Evolutionary conservation across 345 rosid genomes (phyloP).

Genomic region (Arabidopsis arenosa): DNA sequence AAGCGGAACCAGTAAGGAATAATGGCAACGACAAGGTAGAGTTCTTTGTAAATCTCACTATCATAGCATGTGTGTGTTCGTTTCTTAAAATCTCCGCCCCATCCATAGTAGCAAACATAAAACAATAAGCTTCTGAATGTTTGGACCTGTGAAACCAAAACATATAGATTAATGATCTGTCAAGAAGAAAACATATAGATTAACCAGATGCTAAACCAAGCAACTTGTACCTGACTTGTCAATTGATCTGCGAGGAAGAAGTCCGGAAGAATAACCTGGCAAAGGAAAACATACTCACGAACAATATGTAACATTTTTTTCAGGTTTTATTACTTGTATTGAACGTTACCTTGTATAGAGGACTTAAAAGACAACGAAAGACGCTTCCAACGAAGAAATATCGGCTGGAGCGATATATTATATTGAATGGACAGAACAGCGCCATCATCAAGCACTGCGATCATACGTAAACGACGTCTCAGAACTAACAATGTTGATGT

Average conservation of each 20-base stretch:
- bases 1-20: slow-evolving; percentile 79
- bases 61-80: slow-evolving; percentile 58
- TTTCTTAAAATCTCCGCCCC: slow-evolving; percentile 59
- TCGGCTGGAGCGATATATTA: slow-evolving; percentile 67
- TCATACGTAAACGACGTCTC: neutral
- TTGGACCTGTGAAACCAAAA: slow-evolving; percentile 56
- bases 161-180: neutral
- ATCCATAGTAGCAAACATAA: slow-evolving; percentile 68
- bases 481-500: neutral
- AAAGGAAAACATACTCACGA: neutral
- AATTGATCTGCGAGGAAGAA: slow-evolving; percentile 90
- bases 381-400: slow-evolving; percentile 57
- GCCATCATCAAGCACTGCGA: slow-evolving; percentile 54
- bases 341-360: slow-evolving; percentile 73
- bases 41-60: slow-evolving; percentile 51
- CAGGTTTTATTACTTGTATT: slow-evolving; percentile 10
- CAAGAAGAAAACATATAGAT: neutral
- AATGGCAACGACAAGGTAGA: slow-evolving; percentile 59
- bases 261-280: slow-evolving; percentile 79
- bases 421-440: slow-evolving; percentile 68
- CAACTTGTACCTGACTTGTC: slow-evolving; percentile 69
- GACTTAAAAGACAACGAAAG: slow-evolving; percentile 62
- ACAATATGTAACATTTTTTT: neutral
- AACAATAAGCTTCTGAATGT: slow-evolving; percentile 61
- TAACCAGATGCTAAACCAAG: neutral